A percentile compares a stretch with the other conserved stretches of the same genome.
Evolutionary conservation across 805 yeast species (phyloP).

Genomic region (Ogataea minuta): DNA sequence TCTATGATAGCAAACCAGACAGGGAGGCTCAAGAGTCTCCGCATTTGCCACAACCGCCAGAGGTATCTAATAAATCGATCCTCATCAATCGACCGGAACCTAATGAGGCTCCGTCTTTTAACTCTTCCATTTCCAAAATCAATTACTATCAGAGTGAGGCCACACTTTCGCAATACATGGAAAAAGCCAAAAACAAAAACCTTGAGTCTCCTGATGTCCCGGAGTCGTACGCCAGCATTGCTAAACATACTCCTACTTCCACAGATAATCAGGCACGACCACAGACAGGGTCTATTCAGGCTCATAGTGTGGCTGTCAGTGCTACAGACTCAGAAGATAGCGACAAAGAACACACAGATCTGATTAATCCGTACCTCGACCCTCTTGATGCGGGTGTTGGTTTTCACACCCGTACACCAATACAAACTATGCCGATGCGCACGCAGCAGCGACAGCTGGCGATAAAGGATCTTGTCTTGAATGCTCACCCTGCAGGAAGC

Average conservation of each 20-base stretch:
- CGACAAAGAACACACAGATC: conserved; percentile 8
- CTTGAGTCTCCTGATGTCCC: neutral
- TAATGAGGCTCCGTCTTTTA: conserved; percentile 13
- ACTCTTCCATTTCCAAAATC: conserved; percentile 25
- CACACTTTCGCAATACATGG: conserved; percentile 13
- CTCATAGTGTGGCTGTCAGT: neutral
- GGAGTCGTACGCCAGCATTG: neutral
- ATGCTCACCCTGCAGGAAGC: conserved; percentile 16
- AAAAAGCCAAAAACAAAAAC: conserved; percentile 11
- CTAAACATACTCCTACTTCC: conserved; percentile 1
- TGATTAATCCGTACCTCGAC: conserved; percentile 13
- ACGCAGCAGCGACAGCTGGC: conserved; percentile 31
- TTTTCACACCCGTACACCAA: conserved; percentile 1
- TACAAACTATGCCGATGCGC: conserved; percentile 24
- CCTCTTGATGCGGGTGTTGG: conserved; percentile 5
- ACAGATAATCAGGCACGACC: conserved; percentile 16
- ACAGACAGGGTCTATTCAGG: neutral
- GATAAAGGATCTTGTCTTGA: conserved; percentile 21
- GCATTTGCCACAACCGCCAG: neutral
- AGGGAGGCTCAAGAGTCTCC: neutral
- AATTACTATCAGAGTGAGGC: conserved; percentile 24
- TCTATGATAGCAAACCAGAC: conserved; percentile 7
- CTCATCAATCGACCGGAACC: conserved; percentile 18
- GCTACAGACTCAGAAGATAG: conserved; percentile 6
- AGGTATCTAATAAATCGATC: conserved; percentile 15